Conservation (phyloP, 2,329 filamentous ascomycete genomes). For the Thermothelomyces thermophilus region DNA sequence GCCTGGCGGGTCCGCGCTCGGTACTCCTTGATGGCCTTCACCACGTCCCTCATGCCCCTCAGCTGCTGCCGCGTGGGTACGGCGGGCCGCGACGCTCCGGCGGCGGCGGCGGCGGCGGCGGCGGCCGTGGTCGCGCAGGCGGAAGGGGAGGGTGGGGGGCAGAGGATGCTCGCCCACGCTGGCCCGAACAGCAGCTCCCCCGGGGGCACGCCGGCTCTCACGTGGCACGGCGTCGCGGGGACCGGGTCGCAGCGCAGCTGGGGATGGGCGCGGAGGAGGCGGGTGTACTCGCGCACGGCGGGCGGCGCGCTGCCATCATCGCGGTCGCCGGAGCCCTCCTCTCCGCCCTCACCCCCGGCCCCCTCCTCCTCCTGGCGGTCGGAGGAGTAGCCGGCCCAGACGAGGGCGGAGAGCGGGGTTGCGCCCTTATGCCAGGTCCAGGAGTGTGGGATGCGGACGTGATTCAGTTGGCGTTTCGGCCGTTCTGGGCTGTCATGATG, state of each 20-base stretch:
- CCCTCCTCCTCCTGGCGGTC: neutral
- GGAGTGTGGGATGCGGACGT: no score
- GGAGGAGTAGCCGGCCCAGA: neutral
- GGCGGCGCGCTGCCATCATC: constrained; percentile 26
- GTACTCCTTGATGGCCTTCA: constrained; percentile 36
- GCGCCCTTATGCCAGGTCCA: neutral
- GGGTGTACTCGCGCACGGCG: constrained; percentile 44
- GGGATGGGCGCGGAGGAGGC: constrained; percentile 33
- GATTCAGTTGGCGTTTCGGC: no score
- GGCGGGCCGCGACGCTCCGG: no score
- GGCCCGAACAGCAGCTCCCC: constrained; percentile 41
- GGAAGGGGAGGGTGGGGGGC: neutral
- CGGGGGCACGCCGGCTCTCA: constrained; percentile 43
- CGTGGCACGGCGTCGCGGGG: constrained; percentile 44
- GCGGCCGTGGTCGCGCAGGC: neutral
- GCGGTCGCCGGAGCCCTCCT: neutral
- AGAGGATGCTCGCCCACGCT: constrained; percentile 46
- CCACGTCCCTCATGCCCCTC: constrained; percentile 38
- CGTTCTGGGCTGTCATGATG: no score
- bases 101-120: neutral
- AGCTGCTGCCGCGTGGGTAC: constrained; percentile 28
- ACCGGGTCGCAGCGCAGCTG: constrained; percentile 34
- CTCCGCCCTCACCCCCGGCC: neutral
- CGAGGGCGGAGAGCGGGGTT: neutral
- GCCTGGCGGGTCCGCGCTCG: constrained; percentile 31